phyloP scores from a whole-genome alignment of 2,329 filamentous ascomycete species.

The Arthrocladium fulminans region DNA sequence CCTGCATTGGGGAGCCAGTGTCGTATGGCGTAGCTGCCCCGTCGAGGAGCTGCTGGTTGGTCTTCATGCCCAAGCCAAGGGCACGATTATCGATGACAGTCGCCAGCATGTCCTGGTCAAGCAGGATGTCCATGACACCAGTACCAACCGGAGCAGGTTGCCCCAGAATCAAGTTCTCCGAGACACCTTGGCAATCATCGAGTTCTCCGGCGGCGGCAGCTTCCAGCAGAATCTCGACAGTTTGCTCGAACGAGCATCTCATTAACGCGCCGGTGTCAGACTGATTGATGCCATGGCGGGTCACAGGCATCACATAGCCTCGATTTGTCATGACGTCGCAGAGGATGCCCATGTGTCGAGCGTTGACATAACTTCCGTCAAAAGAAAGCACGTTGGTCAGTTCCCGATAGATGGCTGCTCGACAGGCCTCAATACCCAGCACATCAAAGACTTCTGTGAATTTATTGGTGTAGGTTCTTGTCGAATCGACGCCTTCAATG shows the following conservation, averaged over 20 bases:
- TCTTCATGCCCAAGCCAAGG: conserved; percentile 68
- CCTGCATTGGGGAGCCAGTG: conserved; percentile 54
- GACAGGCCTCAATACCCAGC: conserved; percentile 91
- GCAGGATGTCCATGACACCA: conserved; percentile 84
- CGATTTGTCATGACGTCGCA: conserved; percentile 98
- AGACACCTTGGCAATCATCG: conserved; percentile 95
- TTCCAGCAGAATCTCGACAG: conserved; percentile 93
- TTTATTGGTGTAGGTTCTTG: conserved; percentile 85
- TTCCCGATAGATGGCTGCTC: conserved; percentile 77
- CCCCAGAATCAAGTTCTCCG: conserved; percentile 96
- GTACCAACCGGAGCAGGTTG: conserved; percentile 96
- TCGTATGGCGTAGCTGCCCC: conserved; percentile 95
- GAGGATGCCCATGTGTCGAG: conserved; percentile 88
- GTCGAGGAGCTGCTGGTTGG: conserved; percentile 35
- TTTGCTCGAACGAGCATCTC: conserved; percentile 99
- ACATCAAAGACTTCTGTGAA: conserved; percentile 91
- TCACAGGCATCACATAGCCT: conserved; percentile 89
- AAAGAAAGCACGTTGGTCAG: conserved; percentile 90
- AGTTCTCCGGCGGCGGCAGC: conserved; percentile 90
- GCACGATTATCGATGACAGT: conserved; percentile 93
- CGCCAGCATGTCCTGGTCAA: conserved; percentile 92
- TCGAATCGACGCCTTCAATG: conserved; percentile 79
- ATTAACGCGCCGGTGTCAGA: conserved; percentile 96
- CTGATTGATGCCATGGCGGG: conserved; percentile 95
- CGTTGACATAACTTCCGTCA: conserved; percentile 98